Evolutionary conservation across 345 rosid genomes (phyloP), one percentile per base, ranked within the genome.

Genomic region (Eucalyptus coolabah): DNA sequence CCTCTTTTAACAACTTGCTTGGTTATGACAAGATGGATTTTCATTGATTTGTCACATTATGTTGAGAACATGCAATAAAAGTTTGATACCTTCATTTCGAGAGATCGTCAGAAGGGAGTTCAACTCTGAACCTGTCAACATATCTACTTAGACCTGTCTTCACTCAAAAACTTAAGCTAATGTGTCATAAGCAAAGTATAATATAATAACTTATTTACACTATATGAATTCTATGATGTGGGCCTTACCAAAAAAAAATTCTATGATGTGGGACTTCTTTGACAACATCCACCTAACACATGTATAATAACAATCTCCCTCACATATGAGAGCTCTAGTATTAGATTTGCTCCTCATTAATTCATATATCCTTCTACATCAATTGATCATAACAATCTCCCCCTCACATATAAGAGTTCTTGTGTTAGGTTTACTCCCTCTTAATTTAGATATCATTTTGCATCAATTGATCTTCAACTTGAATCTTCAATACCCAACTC

Each of bases 291-390:
- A 56, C 30, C 63, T 5, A 26, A 56, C 30, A 24, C 3, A 2
- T 56, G 30, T 12, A 56, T 53, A 8, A 53, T 53, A 53, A 8
- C 59, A 53, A 53, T 53, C 59, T 53, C 11, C 59, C 59, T 53
- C 59, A 53, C 11, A 53, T 53, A 53, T 21, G 59, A 53, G 59
- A 53, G 26, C 59, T 53, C 59, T 53, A 53, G 59, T 53, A 53
- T 53, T 21, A 53, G 26, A 53, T 53, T 53, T 21, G 59, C 30
- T 56, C 30, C 3, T 10, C 6, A 1, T 56, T 56, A 56, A 56
- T 56, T 56, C 1, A 56, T 1, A 26, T 24, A 56, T 4, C 63
- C 4, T 56, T 9, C 0, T 24, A 3, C 30, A 10, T 56, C 30
- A 56, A 56, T 56, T 24, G 30, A 56, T 56, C 24, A 19, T 53